Evolutionary conservation across 257 asterid genomes (phyloP).

Genomic region (Striga asiatica): DNA sequence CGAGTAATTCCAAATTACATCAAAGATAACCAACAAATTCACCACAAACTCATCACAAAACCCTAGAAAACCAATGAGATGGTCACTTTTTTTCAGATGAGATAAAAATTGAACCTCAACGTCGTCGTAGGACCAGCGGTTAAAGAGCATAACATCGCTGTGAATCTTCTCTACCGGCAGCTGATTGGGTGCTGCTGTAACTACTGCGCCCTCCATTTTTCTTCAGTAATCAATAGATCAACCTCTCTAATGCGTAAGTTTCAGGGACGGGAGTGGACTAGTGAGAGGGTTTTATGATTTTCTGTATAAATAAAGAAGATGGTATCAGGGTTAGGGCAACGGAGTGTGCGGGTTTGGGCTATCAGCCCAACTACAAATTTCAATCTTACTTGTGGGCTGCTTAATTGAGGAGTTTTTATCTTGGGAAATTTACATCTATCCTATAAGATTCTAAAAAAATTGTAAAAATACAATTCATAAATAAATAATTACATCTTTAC

Average conservation of each 20-base stretch:
- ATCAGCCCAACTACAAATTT: too few relatives aligned
- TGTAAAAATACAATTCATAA: too few relatives aligned
- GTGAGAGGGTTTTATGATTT: background rate
- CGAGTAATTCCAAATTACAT: too few relatives aligned
- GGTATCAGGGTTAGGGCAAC: background rate
- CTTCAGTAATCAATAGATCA: background rate
- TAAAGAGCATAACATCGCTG: conserved; percentile 43
- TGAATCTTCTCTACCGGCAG: conserved; percentile 17
- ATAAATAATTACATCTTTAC: too few relatives aligned
- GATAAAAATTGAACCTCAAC: conserved; percentile 25
- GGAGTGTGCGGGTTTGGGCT: too few relatives aligned
- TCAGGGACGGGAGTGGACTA: background rate
- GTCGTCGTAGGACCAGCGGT: conserved; percentile 55
- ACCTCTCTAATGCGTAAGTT: background rate
- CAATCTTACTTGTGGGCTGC: too few relatives aligned
- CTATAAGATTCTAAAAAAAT: too few relatives aligned
- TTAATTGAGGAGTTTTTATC: too few relatives aligned
- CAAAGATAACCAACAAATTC: background rate
- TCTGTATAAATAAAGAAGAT: background rate
- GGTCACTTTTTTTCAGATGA: too few relatives aligned
- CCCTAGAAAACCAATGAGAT: background rate
- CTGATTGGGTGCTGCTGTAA: background rate
- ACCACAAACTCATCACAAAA: background rate
- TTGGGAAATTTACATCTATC: too few relatives aligned
- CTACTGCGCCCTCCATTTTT: background rate